These are phyloP conservation scores for Aspergillus bertholletiae DNA, from an alignment of 495 filamentous ascomycete species.

Conservation along the genomic window DNA sequence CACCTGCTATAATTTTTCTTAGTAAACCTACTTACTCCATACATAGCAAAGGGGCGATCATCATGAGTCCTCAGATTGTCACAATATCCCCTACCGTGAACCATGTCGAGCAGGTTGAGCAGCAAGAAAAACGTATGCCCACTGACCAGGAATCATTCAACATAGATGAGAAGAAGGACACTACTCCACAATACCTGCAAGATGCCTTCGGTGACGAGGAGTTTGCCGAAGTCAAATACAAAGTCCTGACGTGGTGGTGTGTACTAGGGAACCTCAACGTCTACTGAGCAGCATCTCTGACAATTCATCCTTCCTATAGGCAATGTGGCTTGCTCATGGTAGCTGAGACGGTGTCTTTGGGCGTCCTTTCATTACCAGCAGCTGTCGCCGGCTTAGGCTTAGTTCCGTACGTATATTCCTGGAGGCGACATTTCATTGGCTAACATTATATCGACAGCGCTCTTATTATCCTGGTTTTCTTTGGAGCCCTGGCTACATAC, in stretches of 20 bases:
- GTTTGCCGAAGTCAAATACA: conserved; percentile 41
- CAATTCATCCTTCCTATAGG: conserved; percentile 15
- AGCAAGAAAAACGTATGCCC: conserved; percentile 3
- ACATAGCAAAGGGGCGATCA: not conserved
- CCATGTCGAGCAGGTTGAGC: conserved; percentile 8
- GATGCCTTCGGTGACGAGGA: conserved; percentile 44
- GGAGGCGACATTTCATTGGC: not conserved
- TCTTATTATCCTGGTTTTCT: conserved; percentile 57
- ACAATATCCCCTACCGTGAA: conserved; percentile 5
- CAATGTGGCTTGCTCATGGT: conserved; percentile 54
- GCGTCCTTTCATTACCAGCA: conserved; percentile 59
- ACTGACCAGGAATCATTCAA: conserved; percentile 8
- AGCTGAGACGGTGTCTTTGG: conserved; percentile 69
- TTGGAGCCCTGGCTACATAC: conserved; percentile 70
- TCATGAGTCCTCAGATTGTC: conserved; percentile 14
- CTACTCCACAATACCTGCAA: conserved; percentile 12
- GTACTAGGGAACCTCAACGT: not conserved
- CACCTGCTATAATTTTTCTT: not conserved
- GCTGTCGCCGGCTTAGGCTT: conserved; percentile 62
- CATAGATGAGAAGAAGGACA: conserved; percentile 20
- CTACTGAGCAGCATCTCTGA: not conserved
- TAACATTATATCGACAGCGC: conserved; percentile 21
- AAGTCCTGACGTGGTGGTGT: conserved; percentile 43
- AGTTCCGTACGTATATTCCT: conserved; percentile 31
- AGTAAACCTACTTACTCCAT: not conserved